phyloP scores from a whole-genome alignment of 129 eudicot species.

The Daucus carota region DH1_v3.0 NC_030383.2:47682001-47682500 shows the following conservation, averaged over 20 bases:
- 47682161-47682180: background rate
- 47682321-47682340: background rate
- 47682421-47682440: background rate
- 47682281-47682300: background rate
- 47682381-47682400: too few species aligned
- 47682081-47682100: constrained; percentile 90
- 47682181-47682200: background rate
- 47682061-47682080: constrained; percentile 80
- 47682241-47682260: background rate
- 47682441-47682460: too few species aligned
- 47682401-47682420: too few species aligned
- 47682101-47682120: constrained; percentile 71
- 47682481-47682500: background rate
- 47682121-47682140: constrained; percentile 71
- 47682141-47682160: constrained; percentile 2
- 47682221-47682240: background rate
- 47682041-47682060: constrained; percentile 23
- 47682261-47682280: background rate
- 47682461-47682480: too few species aligned
- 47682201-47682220: background rate
- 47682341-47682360: background rate
- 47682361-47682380: background rate
- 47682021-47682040: background rate
- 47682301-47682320: background rate
- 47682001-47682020: background rate